phyloP scores from a whole-genome alignment of 1,284 basidiomycete genomes.

The Leccinum laetum region DNA sequence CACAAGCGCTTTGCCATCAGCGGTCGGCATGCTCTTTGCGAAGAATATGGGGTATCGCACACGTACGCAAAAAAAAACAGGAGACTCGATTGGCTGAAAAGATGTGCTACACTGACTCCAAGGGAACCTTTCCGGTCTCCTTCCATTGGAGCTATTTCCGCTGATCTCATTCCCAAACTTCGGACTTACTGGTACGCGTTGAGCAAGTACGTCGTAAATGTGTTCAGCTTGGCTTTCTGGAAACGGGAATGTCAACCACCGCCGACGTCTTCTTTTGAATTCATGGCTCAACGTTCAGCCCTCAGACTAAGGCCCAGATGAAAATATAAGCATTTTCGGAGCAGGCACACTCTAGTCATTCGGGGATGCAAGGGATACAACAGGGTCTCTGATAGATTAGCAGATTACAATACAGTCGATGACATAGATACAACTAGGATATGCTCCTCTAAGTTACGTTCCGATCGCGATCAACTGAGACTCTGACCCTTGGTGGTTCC shows the following conservation, averaged over 20 bases:
- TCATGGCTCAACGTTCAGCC: too few relatives aligned
- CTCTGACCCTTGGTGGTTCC: conserved; percentile 21
- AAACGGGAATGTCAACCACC: too few relatives aligned
- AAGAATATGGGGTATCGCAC: too few relatives aligned
- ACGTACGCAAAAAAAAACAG: too few relatives aligned
- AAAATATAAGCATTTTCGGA: too few relatives aligned
- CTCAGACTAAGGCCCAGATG: too few relatives aligned
- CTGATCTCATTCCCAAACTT: too few relatives aligned
- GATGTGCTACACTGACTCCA: neutral
- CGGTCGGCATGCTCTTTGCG: neutral
- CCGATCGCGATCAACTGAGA: conserved; percentile 30
- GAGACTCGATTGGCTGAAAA: neutral
- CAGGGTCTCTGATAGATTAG: conserved; percentile 12
- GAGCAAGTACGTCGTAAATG: too few relatives aligned
- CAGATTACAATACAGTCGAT: neutral
- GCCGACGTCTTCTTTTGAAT: too few relatives aligned
- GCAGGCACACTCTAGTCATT: too few relatives aligned
- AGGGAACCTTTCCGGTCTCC: neutral
- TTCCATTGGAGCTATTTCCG: too few relatives aligned
- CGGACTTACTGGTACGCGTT: neutral
- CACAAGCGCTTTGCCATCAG: conserved; percentile 6
- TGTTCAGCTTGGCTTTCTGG: too few relatives aligned
- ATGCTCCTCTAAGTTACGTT: conserved; percentile 7
- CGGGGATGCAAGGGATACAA: neutral
- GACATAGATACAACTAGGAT: conserved; percentile 5